These are phyloP conservation scores for Saccharomycopsis lassenensis DNA, from an alignment of 805 yeast genomes.

Conservation along the genomic window DNA sequence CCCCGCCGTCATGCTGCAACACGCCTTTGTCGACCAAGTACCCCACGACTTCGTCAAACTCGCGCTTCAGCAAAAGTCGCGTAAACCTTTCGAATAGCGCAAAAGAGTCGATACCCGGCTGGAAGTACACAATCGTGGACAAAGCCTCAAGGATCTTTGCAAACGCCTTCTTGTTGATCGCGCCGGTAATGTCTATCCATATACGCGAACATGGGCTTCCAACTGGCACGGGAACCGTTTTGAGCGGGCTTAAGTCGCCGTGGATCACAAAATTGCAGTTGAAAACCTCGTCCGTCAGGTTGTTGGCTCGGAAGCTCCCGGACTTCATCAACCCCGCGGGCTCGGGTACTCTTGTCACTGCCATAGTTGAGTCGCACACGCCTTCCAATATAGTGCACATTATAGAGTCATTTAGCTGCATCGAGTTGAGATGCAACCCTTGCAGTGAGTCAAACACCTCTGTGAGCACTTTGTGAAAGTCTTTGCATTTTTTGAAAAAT, in stretches of 20 bases:
- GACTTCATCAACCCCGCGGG: neutral
- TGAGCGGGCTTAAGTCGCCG: slow-evolving; percentile 19
- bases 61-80: too few relatives aligned
- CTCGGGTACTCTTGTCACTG: neutral
- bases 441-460: slow-evolving; percentile 34
- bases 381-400: slow-evolving; percentile 2
- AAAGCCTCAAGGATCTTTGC: slow-evolving; percentile 35
- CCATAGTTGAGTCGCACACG: neutral
- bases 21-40: too few relatives aligned
- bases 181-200: slow-evolving; percentile 64
- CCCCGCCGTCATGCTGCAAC: too few relatives aligned
- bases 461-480: slow-evolving; percentile 33
- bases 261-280: slow-evolving; percentile 28
- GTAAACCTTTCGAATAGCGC: too few relatives aligned
- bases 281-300: slow-evolving; percentile 1
- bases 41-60: too few relatives aligned
- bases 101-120: slow-evolving; percentile 64
- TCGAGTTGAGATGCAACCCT: slow-evolving; percentile 42
- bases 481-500: slow-evolving; percentile 21
- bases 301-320: slow-evolving; percentile 1
- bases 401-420: slow-evolving; percentile 4
- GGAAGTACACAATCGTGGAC: slow-evolving; percentile 33
- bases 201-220: slow-evolving; percentile 53
- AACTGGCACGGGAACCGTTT: slow-evolving; percentile 37
- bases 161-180: slow-evolving; percentile 54